These are phyloP conservation scores for Kwoniella sp. DNA, from an alignment of 768 basidiomycete genomes.

Conservation along the genomic window DNA sequence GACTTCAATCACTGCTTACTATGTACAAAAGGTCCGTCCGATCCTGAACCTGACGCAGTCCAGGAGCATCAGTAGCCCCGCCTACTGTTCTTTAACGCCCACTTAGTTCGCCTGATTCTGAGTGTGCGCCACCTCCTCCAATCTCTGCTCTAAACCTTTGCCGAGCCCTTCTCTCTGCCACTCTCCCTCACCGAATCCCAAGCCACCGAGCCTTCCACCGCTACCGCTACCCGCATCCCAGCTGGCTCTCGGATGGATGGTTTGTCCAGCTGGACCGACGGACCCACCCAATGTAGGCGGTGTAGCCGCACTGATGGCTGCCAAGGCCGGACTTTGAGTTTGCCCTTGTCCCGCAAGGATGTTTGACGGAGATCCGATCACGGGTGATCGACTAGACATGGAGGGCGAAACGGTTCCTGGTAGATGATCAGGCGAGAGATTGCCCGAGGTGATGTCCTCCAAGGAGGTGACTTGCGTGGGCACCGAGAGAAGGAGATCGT, in stretches of 20 bases:
- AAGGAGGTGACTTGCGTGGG: conserved; percentile 74
- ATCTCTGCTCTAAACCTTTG: conserved; percentile 75
- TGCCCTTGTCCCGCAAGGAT: neutral
- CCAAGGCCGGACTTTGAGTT: neutral
- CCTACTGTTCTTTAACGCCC: too few relatives aligned
- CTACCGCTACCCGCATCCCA: conserved; percentile 51
- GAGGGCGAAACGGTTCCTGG: conserved; percentile 60
- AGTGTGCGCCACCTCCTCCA: conserved; percentile 61
- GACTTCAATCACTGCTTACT: too few relatives aligned
- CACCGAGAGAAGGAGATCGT: conserved; percentile 76
- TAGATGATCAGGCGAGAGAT: conserved; percentile 69
- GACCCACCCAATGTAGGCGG: conserved; percentile 8
- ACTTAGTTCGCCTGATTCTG: conserved; percentile 16
- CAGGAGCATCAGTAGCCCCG: neutral
- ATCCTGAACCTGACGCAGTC: too few relatives aligned
- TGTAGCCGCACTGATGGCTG: neutral
- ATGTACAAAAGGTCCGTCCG: too few relatives aligned
- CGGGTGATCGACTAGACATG: conserved; percentile 33
- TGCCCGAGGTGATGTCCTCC: conserved; percentile 68
- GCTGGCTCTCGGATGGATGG: neutral
- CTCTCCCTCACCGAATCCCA: conserved; percentile 73
- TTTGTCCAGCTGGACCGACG: neutral
- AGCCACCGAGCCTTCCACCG: conserved; percentile 46
- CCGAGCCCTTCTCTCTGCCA: conserved; percentile 87
- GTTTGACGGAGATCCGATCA: conserved; percentile 8